A percentile compares a stretch with the other conserved stretches of the same genome.
These are phyloP conservation scores for Malus hybrid DNA, from an alignment of 331 rosid species.

Conservation along the genomic window DNA sequence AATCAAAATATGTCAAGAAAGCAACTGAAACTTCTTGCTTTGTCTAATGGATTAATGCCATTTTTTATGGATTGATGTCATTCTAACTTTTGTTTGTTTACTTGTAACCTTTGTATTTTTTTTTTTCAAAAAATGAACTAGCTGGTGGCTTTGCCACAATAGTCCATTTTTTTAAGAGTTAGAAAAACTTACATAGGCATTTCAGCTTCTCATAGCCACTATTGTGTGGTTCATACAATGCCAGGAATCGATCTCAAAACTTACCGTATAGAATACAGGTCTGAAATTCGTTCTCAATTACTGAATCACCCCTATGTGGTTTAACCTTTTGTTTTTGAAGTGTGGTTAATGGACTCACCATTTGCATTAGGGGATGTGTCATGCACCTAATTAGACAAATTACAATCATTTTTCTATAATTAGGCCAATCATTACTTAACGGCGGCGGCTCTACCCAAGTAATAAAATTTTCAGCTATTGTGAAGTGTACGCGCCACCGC, in stretches of 20 bases:
- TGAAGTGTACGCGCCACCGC: slow-evolving; percentile 1
- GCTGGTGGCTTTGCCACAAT: fast-evolving
- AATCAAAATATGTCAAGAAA: background rate
- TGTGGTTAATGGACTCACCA: background rate
- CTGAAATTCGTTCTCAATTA: no score
- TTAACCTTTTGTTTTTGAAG: background rate
- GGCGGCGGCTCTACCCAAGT: background rate
- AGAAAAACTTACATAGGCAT: no score
- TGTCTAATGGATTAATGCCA: background rate
- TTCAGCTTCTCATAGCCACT: fast-evolving
- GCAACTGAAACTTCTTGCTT: background rate
- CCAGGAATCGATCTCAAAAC: no score
- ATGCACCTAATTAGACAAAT: no score
- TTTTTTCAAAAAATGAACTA: no score
- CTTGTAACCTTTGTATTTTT: no score
- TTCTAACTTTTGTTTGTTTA: background rate
- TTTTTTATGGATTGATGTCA: background rate
- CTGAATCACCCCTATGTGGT: no score
- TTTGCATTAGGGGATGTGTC: no score
- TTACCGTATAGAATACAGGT: no score
- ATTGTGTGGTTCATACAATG: no score
- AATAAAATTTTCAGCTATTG: background rate
- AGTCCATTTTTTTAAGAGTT: no score
- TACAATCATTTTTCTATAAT: background rate
- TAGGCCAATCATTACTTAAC: background rate